Evolutionary conservation across 2,329 filamentous ascomycete genomes (phyloP), one percentile per base, ranked within the genome.

Genomic region (Fusarium torulosum): DNA sequence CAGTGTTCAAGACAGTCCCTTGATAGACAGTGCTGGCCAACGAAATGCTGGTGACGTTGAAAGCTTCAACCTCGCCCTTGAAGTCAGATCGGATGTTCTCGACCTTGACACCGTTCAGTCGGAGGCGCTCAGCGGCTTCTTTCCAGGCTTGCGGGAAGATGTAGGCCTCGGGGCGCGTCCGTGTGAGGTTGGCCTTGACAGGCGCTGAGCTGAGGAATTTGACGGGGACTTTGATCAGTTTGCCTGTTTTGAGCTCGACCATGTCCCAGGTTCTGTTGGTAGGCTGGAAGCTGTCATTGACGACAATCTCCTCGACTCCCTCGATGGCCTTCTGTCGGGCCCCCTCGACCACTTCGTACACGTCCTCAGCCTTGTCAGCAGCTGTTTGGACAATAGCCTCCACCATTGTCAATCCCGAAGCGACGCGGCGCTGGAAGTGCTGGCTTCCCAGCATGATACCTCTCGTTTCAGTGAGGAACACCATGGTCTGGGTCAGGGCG

Each of bases 361-460:
- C 68, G 7, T 68, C 42, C 0, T 72, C 55, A 0, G 62, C 67
- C 1, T 72, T 66, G 4, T 76, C 73, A 0, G 70, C 61, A 0
- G 74, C 74, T 2, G 69, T 70, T n/a, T 76, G 71, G 0, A 76
- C 44, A 5, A 76, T 60, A 1, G 71, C 52, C 6, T 70, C 60
- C 2, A 76, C 58, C 70, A 71, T 76, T 1, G 63, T 66, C 9
- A 76, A 37, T 5, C 66, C 68, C 2, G 74, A 69, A 17, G 72
- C 73, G 4, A 77, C 75, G 23, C 76, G 75, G 0, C 73, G 71
- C 50, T 77, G 75, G 4, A 76, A 76, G 37, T 77, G 75, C 49
- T 76, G 76, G n/a, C 71, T 64, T 1, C 74, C 76, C 2, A 77
- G 58, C 52, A 70, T 73, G 2, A 77, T 74, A 1, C 74, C 74